Base-by-base conservation (phyloP, 352 stramenopile genomes). In the Phytopythium oedochilum region DNA sequence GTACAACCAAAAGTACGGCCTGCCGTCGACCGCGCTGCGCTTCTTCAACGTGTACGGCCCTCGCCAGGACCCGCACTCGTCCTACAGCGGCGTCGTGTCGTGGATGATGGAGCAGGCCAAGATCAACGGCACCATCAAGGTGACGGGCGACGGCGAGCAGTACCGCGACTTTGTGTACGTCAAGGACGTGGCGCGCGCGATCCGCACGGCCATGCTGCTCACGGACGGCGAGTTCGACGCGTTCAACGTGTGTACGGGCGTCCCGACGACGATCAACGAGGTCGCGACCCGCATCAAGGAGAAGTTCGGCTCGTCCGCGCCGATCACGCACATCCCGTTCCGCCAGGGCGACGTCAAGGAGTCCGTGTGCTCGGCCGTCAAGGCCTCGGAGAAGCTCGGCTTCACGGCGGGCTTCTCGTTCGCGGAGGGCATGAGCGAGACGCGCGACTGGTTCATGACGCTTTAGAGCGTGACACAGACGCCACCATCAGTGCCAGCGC, bases 1-100 rank as follows among this genome's bases (percentile, higher is more conserved):
- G 39, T 90, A 79, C 63, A 86, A 88, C 65, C 51, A 64, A 18
- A 66, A 88, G 39, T 83, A 81, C 53, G 74, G 81, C 8, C 79
- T 94, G 17, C 75, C 75, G 34, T 89, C 79, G 22, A 94, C 79
- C 8, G 83, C 83, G 12, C 70, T 94, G 47, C 81, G 81, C 5
- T 92, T 94, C 54, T 94, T 94, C 63, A 94, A 94, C 51, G 83
- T 92, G 6, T 94, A 91, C 56, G 83, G 83, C 2, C 83, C 83
- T 2, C 79, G 83, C 15, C 83, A 93, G 57, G 83, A 93, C 55
- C 75, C 75, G 23, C 66, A 82, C 60, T 86, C 75, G 55, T 79
- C 70, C 14, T 83, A 86, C 70, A 82, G 72, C 36, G 75, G 75
- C 28, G 75, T 86, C 17, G 68, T 86, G 17, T 83, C 75, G 42